Conservation (phyloP, 1,284 basidiomycete genomes). For the Melanopsichium pennsylvanicum region DNA sequence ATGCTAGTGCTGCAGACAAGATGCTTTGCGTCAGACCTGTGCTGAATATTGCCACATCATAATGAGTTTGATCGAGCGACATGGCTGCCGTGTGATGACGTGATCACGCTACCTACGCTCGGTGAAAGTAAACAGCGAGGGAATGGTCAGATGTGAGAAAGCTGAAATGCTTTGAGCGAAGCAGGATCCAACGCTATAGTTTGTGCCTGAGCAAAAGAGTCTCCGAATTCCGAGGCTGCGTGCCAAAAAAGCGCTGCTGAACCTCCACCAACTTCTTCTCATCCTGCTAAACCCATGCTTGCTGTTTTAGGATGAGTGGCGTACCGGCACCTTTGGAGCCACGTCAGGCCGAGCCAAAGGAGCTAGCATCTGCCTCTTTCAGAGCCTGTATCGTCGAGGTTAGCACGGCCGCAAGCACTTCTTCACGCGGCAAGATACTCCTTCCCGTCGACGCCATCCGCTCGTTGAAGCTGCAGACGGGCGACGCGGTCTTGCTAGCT, state of each 20-base stretch:
- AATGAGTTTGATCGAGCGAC: slow-evolving; percentile 67
- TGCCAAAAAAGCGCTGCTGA: neutral
- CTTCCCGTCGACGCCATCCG: slow-evolving; percentile 36
- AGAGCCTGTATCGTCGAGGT: slow-evolving; percentile 21
- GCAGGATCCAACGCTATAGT: slow-evolving; percentile 13
- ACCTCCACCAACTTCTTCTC: slow-evolving; percentile 1
- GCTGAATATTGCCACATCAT: slow-evolving; percentile 84
- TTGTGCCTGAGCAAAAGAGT: too few species aligned
- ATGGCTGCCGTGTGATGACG: slow-evolving; percentile 5
- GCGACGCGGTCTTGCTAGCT: slow-evolving; percentile 22
- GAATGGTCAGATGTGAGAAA: too few species aligned
- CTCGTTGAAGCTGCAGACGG: slow-evolving; percentile 32
- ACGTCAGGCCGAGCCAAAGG: neutral
- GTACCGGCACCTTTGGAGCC: neutral
- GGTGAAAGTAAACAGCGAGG: too few species aligned
- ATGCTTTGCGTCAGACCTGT: slow-evolving; percentile 78
- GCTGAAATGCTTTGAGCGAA: too few species aligned
- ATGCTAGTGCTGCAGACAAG: slow-evolving; percentile 73
- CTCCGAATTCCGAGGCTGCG: slow-evolving; percentile 13
- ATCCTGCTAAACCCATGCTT: neutral
- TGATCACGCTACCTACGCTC: too few species aligned
- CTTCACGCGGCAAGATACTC: slow-evolving; percentile 24
- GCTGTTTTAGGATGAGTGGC: slow-evolving; percentile 12
- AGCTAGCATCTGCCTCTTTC: neutral
- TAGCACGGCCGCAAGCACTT: slow-evolving; percentile 22